These are phyloP conservation scores for Geopyxis carbonaria DNA, from an alignment of 495 filamentous ascomycete genomes.

Conservation along the genomic window DNA sequence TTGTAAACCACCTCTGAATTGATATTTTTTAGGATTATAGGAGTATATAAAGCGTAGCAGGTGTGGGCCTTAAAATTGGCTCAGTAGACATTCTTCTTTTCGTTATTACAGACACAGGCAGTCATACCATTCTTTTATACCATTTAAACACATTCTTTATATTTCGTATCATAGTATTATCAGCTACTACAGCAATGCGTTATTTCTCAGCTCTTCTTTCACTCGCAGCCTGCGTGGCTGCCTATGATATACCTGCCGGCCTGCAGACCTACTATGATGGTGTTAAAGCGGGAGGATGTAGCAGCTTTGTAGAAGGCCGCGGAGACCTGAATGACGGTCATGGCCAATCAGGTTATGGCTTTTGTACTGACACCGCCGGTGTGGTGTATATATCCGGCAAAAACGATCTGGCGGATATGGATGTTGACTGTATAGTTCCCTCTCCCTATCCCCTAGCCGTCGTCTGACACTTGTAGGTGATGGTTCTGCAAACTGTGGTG, in stretches of 20 bases:
- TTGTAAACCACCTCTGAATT: too few relatives aligned
- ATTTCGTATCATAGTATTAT: too few relatives aligned
- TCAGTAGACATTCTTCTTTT: too few relatives aligned
- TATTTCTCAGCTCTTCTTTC: neutral
- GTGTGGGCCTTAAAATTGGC: too few relatives aligned
- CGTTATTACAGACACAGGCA: too few relatives aligned
- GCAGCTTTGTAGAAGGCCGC: neutral
- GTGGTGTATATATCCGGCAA: neutral
- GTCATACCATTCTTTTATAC: too few relatives aligned
- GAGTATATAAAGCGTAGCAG: too few relatives aligned
- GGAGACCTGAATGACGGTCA: conserved; percentile 3
- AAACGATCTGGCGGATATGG: conserved; percentile 32
- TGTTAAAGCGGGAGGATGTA: conserved; percentile 2
- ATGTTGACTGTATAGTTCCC: conserved; percentile 55
- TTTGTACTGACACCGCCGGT: conserved; percentile 2
- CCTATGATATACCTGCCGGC: neutral
- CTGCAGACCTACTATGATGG: neutral
- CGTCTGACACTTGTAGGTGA: neutral
- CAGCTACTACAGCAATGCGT: too few relatives aligned
- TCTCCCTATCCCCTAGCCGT: conserved; percentile 33
- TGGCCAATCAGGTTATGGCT: neutral
- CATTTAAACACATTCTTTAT: too few relatives aligned
- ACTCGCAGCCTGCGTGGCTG: neutral
- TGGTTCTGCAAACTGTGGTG: neutral
- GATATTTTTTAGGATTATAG: too few relatives aligned